These are phyloP conservation scores for Bretziella fagacearum DNA, from an alignment of 2,329 filamentous ascomycete genomes.

Conservation along the genomic window DNA sequence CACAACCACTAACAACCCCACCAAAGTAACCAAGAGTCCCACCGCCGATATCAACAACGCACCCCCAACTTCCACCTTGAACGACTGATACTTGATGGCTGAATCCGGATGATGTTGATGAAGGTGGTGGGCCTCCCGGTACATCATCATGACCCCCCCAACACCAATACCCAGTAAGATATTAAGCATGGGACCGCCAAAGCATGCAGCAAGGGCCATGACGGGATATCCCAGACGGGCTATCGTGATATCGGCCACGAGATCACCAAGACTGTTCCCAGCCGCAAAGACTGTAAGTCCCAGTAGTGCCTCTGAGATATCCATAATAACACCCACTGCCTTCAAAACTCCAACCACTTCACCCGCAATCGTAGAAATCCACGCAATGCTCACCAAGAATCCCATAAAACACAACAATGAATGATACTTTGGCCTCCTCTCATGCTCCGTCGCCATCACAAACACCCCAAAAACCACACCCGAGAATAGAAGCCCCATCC, in stretches of 20 bases:
- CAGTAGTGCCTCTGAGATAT: conserved; percentile 87
- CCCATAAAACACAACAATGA: conserved; percentile 73
- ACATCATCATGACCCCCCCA: conserved; percentile 73
- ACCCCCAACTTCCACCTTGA: conserved; percentile 67
- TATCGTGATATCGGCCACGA: conserved; percentile 89
- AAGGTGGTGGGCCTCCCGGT: conserved; percentile 50
- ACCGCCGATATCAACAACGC: conserved; percentile 72
- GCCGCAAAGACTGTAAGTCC: conserved; percentile 93
- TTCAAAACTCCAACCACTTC: conserved; percentile 94
- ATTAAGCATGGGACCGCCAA: conserved; percentile 96
- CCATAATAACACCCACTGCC: conserved; percentile 74
- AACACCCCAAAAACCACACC: conserved; percentile 49
- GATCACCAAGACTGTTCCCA: conserved; percentile 83
- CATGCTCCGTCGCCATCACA: conserved; percentile 49
- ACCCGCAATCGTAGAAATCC: conserved; percentile 90
- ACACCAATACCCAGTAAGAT: conserved; percentile 91
- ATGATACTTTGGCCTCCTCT: conserved; percentile 54
- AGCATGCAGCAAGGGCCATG: conserved; percentile 88
- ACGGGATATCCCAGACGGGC: conserved; percentile 86
- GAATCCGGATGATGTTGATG: conserved; percentile 45
- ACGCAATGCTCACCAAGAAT: conserved; percentile 79
- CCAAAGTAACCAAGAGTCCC: conserved; percentile 65
- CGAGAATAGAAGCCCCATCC: conserved; percentile 53
- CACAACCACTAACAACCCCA: conserved; percentile 62
- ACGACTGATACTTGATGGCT: conserved; percentile 53